Evolutionary conservation across 2,329 filamentous ascomycete species (phyloP).

Genomic region (Phyllosticta citriasiana): DNA sequence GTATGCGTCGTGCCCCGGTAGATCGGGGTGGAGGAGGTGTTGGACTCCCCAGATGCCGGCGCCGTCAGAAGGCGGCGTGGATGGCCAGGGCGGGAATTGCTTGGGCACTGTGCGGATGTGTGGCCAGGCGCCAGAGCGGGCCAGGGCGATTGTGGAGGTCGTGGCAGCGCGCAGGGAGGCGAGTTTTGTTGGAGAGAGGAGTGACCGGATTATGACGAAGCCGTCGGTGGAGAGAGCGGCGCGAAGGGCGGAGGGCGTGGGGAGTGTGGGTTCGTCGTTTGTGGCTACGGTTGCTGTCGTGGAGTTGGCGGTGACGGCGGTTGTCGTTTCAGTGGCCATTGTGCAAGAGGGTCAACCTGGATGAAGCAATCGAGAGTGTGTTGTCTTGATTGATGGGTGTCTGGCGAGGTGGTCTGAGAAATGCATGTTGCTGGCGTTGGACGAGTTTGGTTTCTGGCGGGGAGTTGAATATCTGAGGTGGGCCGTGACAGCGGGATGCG

Average conservation of each 20-base stretch:
- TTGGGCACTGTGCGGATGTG: constrained; percentile 76
- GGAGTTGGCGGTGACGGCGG: background rate
- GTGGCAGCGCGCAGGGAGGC: constrained; percentile 51
- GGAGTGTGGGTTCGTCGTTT: constrained; percentile 10
- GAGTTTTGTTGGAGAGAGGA: constrained; percentile 50
- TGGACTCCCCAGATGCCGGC: constrained; percentile 83
- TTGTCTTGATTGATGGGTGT: background rate
- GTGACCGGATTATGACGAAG: constrained; percentile 61
- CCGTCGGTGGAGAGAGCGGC: constrained; percentile 57
- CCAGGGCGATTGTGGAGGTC: constrained; percentile 46
- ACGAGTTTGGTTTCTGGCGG: background rate
- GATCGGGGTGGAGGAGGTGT: constrained; percentile 66
- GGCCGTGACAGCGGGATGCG: background rate
- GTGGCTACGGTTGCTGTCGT: background rate
- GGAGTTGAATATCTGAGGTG: background rate
- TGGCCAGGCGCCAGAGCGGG: constrained; percentile 66
- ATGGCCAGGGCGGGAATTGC: constrained; percentile 80
- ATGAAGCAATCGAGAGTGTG: background rate
- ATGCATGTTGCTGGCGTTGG: background rate
- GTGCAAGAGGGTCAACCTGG: background rate
- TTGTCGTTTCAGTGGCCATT: background rate
- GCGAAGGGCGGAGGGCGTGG: constrained; percentile 32
- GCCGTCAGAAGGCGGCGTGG: constrained; percentile 31
- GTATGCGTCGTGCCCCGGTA: constrained; percentile 54
- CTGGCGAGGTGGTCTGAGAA: background rate